A percentile compares a stretch with the other conserved stretches of the same genome.
Evolutionary conservation across 352 stramenopile genomes (phyloP).

Genomic region (Pythium brassicae): DNA sequence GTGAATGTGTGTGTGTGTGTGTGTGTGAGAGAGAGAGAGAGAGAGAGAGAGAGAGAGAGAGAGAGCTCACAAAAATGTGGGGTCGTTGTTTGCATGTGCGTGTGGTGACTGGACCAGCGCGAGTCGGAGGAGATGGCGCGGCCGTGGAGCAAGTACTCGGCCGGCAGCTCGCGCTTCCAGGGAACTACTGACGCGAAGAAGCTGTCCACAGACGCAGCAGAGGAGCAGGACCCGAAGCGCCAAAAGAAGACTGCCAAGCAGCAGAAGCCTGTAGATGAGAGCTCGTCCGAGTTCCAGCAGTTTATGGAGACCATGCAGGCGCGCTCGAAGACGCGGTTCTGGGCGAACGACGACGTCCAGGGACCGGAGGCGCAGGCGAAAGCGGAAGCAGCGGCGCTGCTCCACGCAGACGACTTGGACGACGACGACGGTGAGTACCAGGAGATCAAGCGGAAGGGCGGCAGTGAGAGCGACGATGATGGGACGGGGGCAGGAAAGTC

Average conservation of each 20-base stretch:
- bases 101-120: slow-evolving; percentile 13
- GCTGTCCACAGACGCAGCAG: slow-evolving; percentile 16
- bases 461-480: slow-evolving; percentile 22
- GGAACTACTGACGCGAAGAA: slow-evolving; percentile 18
- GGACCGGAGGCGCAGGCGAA: slow-evolving; percentile 24
- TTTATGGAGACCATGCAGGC: slow-evolving; percentile 90
- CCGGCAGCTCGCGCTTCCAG: slow-evolving; percentile 73
- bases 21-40: neutral
- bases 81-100: slow-evolving; percentile 5
- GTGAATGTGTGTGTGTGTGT: neutral
- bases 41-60: slow-evolving; percentile 2
- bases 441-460: slow-evolving; percentile 32
- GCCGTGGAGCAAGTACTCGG: slow-evolving; percentile 89
- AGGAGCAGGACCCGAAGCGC: slow-evolving; percentile 20
- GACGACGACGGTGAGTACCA: slow-evolving; percentile 88
- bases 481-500: slow-evolving; percentile 14
- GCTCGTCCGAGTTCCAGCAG: slow-evolving; percentile 73
- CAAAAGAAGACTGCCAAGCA: slow-evolving; percentile 24
- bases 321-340: slow-evolving; percentile 86
- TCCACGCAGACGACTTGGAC: slow-evolving; percentile 27
- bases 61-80: slow-evolving; percentile 1
- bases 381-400: slow-evolving; percentile 19
- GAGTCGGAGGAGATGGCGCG: slow-evolving; percentile 60
- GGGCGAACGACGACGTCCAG: slow-evolving; percentile 88
- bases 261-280: slow-evolving; percentile 25